Conservation (phyloP, 495 filamentous ascomycete species). For the Tuber umbilicatum region DNA sequence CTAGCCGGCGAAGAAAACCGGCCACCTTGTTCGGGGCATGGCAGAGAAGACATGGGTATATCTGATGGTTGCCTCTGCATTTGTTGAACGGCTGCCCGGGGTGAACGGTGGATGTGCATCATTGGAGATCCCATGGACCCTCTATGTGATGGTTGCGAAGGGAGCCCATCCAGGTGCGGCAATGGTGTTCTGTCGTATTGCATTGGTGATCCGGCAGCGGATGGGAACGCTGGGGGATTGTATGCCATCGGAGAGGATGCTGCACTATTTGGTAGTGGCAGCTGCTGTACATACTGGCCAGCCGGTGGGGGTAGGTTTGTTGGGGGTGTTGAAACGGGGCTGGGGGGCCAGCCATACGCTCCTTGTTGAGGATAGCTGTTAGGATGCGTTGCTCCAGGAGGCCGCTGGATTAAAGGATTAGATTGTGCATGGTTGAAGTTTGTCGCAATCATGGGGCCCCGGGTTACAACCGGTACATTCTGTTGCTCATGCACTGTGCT, state of each 20-base stretch:
- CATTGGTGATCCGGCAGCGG: slow-evolving; percentile 33
- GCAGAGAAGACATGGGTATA: slow-evolving; percentile 34
- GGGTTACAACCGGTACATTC: slow-evolving; percentile 51
- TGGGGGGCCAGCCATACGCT: slow-evolving; percentile 39
- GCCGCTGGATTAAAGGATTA: slow-evolving; percentile 31
- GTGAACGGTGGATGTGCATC: slow-evolving; percentile 39
- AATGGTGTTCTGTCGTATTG: slow-evolving; percentile 39
- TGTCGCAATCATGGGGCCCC: slow-evolving; percentile 37
- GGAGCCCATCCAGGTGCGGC: slow-evolving; percentile 34
- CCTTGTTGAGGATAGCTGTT: slow-evolving; percentile 35
- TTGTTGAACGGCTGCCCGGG: slow-evolving; percentile 25
- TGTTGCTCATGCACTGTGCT: slow-evolving; percentile 84
- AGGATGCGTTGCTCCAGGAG: slow-evolving; percentile 37
- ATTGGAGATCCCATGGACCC: slow-evolving; percentile 37
- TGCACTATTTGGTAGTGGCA: slow-evolving; percentile 32
- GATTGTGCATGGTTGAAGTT: slow-evolving; percentile 35
- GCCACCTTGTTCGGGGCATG: slow-evolving; percentile 43
- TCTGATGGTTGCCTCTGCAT: slow-evolving; percentile 29
- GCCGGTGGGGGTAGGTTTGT: slow-evolving; percentile 35
- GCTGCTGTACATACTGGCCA: slow-evolving; percentile 30
- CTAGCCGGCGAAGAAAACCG: slow-evolving; percentile 45
- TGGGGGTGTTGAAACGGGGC: slow-evolving; percentile 40
- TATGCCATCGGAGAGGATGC: slow-evolving; percentile 39
- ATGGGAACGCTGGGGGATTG: slow-evolving; percentile 28
- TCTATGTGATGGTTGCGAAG: slow-evolving; percentile 34